phyloP scores from a whole-genome alignment of 768 basidiomycete species.

The Xerocomus brunneocitrinus region DNA sequence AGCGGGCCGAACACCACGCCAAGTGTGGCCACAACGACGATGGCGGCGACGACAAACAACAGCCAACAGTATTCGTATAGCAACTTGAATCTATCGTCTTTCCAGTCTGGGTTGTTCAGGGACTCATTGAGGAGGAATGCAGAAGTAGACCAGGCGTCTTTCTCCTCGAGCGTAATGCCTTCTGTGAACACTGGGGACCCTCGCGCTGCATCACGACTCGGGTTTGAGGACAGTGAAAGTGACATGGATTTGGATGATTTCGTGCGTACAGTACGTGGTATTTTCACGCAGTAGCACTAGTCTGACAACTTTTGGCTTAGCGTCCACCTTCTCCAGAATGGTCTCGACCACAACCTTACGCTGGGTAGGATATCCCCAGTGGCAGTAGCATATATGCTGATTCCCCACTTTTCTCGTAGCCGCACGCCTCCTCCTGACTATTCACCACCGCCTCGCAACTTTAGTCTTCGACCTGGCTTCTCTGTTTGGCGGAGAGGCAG shows the following conservation, averaged over 20 bases:
- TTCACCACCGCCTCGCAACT: conserved; percentile 17
- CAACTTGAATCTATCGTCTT: conserved; percentile 29
- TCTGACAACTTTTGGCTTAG: conserved; percentile 12
- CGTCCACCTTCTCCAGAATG: conserved; percentile 25
- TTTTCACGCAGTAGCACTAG: neutral
- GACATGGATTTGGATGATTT: conserved; percentile 26
- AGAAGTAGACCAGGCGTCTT: conserved; percentile 20
- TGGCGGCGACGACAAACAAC: conserved; percentile 6
- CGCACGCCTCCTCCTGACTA: conserved; percentile 24
- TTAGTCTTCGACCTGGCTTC: conserved; percentile 12
- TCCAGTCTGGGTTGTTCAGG: conserved; percentile 31
- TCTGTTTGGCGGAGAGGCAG: conserved; percentile 15
- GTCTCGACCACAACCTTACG: conserved; percentile 24
- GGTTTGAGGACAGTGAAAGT: conserved; percentile 24
- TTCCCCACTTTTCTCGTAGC: conserved; percentile 1
- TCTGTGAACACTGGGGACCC: conserved; percentile 7
- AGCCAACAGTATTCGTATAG: conserved; percentile 25
- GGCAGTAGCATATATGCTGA: neutral
- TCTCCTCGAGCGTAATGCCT: conserved; percentile 5
- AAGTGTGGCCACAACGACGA: neutral
- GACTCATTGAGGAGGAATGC: conserved; percentile 29
- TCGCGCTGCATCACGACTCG: conserved; percentile 9
- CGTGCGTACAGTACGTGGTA: conserved; percentile 9
- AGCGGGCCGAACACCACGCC: neutral
- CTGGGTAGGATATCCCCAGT: conserved; percentile 14